Evolutionary conservation across 768 basidiomycete genomes (phyloP).

Genomic region (Termitomyces sp.): DNA sequence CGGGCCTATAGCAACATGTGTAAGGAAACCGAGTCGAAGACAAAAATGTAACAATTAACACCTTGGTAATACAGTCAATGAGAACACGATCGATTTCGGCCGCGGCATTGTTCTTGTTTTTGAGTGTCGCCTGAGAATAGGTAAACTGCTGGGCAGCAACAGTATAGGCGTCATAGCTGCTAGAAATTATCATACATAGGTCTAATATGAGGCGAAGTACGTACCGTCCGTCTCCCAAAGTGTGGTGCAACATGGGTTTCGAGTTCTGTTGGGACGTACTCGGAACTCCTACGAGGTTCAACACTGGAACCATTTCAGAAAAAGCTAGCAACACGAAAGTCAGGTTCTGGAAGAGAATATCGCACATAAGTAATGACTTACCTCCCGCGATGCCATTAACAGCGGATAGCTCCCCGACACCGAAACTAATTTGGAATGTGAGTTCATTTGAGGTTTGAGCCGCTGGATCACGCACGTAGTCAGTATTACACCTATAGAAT

Average conservation of each 20-base stretch:
- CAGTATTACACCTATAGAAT: constrained; percentile 61
- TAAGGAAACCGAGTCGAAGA: neutral
- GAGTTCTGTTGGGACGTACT: constrained; percentile 11
- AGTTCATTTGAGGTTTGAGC: neutral
- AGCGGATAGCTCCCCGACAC: constrained; percentile 90
- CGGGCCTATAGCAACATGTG: constrained; percentile 43
- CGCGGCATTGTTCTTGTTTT: constrained; percentile 46
- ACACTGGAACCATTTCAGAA: constrained; percentile 85
- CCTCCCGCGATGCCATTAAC: constrained; percentile 81
- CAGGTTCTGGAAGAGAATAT: constrained; percentile 15
- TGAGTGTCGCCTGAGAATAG: constrained; percentile 57
- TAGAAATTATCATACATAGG: too few relatives aligned
- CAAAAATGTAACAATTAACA: constrained; percentile 16
- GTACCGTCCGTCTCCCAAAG: constrained; percentile 12
- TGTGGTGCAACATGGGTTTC: constrained; percentile 13
- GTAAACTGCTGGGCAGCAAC: constrained; percentile 75
- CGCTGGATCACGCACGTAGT: constrained; percentile 53
- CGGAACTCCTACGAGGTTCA: constrained; percentile 72
- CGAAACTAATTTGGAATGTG: constrained; percentile 46
- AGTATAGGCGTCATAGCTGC: constrained; percentile 73
- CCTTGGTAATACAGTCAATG: constrained; percentile 56
- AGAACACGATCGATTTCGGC: constrained; percentile 77
- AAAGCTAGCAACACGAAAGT: constrained; percentile 42
- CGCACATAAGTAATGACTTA: neutral
- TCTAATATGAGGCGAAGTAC: neutral